These are phyloP conservation scores for Ophiostoma piceae DNA, from an alignment of 2,329 filamentous ascomycete genomes.

Conservation along the genomic window DNA sequence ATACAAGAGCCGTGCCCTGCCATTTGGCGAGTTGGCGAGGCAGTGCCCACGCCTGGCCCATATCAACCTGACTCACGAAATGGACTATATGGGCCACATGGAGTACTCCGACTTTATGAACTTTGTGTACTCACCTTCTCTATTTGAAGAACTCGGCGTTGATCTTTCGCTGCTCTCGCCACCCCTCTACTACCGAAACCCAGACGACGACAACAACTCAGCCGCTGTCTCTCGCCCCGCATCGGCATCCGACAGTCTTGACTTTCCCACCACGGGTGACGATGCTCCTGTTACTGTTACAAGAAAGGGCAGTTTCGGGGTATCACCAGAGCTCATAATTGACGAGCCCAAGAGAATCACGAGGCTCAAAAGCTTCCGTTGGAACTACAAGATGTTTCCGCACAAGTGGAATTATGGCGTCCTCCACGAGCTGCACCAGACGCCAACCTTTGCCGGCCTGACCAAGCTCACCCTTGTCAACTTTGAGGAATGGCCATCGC, in stretches of 20 bases:
- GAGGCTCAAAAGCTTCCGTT: conserved; percentile 53
- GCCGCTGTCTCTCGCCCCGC: not conserved
- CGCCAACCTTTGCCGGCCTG: conserved; percentile 52
- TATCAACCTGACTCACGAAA: conserved; percentile 65
- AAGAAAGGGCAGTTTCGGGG: not conserved
- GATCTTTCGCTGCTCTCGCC: not conserved
- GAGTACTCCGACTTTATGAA: conserved; percentile 50
- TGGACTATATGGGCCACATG: conserved; percentile 46
- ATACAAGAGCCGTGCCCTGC: conserved; percentile 47
- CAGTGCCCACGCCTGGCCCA: conserved; percentile 62
- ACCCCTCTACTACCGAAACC: not conserved
- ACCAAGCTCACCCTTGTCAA: conserved; percentile 57
- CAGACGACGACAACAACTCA: conserved; percentile 29
- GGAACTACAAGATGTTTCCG: conserved; percentile 53
- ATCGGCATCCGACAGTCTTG: not conserved
- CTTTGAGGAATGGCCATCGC: conserved; percentile 45
- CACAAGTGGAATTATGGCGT: conserved; percentile 45
- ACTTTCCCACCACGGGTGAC: not conserved
- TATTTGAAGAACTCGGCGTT: conserved; percentile 60
- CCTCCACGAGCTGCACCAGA: conserved; percentile 49
- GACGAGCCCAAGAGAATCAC: not conserved
- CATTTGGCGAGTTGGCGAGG: conserved; percentile 49
- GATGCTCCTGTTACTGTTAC: not conserved
- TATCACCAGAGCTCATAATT: not conserved
- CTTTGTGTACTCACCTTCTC: conserved; percentile 50